Base-by-base conservation (phyloP, 805 yeast genomes). In the Candida ponderosae region DNA sequence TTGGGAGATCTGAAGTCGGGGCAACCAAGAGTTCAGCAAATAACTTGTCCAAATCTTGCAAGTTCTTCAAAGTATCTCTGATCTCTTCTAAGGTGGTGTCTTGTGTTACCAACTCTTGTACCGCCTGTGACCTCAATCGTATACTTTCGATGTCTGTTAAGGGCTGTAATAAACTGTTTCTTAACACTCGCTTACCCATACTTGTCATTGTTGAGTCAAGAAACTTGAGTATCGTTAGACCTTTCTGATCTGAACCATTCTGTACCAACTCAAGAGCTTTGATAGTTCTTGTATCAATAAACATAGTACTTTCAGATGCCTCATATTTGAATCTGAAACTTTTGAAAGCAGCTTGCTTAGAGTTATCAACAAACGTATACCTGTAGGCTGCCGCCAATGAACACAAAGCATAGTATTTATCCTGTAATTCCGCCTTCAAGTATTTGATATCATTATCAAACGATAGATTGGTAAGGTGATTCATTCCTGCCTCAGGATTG, bases 81-180 rank as follows among this genome's bases (percentile, higher is more conserved):
- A 57, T 16, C 0, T 44, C 44, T 4, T 52, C 19, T 3, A 48
- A 24, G 0, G 46, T 40, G 4, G 36, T 35, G 6, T 45, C 44
- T 9, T 57, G 40, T 0, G 31, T 33, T 9, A 51, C 37, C 14
- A 72, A 43, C 38, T 66, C 72, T 29, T 54, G 45, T 0, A 69
- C 65, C 1, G 71, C 53, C 4, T 55, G 56, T 11, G 57, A 45
- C 29, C 77, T 53, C 29, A 60, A 44, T 10, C 45, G 38, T 3
- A 72, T 59, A 18, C 66, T 60, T 0, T 43, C 41, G 15, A 40
- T 41, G 42, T 66, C 65, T 1, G 72, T 67, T 14, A 71, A 44
- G 0, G 76, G 77, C 39, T 71, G 77, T n/a, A 71, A 41, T 4
- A 70, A 60, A 36, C 60, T 68, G 27, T 56, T 64, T 41, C 61